A percentile compares a stretch with the other conserved stretches of the same genome.
These are phyloP conservation scores for Eucalyptus cloeziana DNA, from an alignment of 345 rosid genomes.

Conservation along the genomic window DNA sequence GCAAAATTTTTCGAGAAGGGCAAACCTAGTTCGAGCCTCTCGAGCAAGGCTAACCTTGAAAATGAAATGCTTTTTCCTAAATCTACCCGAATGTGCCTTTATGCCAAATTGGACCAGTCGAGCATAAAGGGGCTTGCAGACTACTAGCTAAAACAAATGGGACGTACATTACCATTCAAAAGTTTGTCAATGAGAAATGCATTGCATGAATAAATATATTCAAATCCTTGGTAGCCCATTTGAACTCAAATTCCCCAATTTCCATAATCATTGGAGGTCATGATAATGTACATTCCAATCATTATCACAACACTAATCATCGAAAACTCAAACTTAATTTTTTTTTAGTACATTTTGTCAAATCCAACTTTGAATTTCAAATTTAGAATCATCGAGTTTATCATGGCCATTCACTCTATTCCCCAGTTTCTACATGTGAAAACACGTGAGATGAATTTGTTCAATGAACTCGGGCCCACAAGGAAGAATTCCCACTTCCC, in stretches of 20 bases:
- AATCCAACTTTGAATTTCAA: not conserved
- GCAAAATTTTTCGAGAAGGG: not conserved
- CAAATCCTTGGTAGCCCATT: not conserved
- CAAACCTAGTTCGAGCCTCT: not conserved
- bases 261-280: not conserved
- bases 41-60: not conserved
- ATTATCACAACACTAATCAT: not conserved
- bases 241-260: accelerated
- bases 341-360: not conserved
- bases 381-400: not conserved
- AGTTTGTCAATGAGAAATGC: not conserved
- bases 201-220: not conserved
- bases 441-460: not conserved
- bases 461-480: not conserved
- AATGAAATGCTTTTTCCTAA: not conserved
- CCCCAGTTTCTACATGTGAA: not conserved
- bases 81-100: not conserved
- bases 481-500: not conserved
- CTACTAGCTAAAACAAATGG: not conserved
- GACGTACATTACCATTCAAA: not conserved
- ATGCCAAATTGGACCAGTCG: not conserved
- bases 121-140: not conserved
- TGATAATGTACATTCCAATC: not conserved
- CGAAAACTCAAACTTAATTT: not conserved
- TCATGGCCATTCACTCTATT: not conserved